A percentile compares a stretch with the other conserved stretches of the same genome.
phyloP scores from a whole-genome alignment of 805 yeast genomes.

The Starmerella sirachaensis region DNA sequence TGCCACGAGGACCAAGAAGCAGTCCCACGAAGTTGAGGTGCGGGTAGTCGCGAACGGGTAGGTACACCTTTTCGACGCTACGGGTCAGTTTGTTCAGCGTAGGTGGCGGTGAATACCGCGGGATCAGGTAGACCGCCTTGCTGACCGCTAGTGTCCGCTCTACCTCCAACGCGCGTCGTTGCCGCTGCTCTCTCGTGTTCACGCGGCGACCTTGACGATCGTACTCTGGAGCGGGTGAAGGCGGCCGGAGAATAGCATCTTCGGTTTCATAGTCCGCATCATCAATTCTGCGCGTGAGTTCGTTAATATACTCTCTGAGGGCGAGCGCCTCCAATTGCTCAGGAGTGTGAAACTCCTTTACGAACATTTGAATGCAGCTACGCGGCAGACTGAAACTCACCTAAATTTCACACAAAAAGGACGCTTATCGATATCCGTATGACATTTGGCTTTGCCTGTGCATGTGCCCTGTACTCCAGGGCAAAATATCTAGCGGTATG shows the following conservation, averaged over 20 bases:
- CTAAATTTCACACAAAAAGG: too few relatives aligned
- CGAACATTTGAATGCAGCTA: constrained; percentile 13
- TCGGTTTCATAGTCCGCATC: constrained; percentile 23
- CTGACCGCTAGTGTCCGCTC: constrained; percentile 77
- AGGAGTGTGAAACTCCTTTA: constrained; percentile 34
- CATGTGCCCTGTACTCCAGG: too few relatives aligned
- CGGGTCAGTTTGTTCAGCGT: constrained; percentile 63
- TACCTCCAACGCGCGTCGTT: constrained; percentile 49
- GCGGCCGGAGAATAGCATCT: constrained; percentile 45
- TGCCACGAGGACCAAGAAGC: constrained; percentile 90
- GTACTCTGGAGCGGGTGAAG: constrained; percentile 88
- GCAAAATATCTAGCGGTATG: too few relatives aligned
- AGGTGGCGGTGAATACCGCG: constrained; percentile 66
- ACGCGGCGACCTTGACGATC: constrained; percentile 72
- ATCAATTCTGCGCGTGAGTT: constrained; percentile 48
- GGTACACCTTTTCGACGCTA: constrained; percentile 66
- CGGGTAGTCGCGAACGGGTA: constrained; percentile 80
- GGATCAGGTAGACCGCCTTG: constrained; percentile 55
- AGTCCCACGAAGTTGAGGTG: constrained; percentile 87
- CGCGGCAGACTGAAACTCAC: too few relatives aligned
- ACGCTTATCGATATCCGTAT: too few relatives aligned
- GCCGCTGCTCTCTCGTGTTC: constrained; percentile 69
- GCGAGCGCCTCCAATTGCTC: constrained; percentile 72
- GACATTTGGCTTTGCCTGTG: too few relatives aligned
- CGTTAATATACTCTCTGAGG: constrained; percentile 61